Base-by-base conservation (phyloP, 2,329 filamentous ascomycete species). In the Lachnellula hyalina region DNA sequence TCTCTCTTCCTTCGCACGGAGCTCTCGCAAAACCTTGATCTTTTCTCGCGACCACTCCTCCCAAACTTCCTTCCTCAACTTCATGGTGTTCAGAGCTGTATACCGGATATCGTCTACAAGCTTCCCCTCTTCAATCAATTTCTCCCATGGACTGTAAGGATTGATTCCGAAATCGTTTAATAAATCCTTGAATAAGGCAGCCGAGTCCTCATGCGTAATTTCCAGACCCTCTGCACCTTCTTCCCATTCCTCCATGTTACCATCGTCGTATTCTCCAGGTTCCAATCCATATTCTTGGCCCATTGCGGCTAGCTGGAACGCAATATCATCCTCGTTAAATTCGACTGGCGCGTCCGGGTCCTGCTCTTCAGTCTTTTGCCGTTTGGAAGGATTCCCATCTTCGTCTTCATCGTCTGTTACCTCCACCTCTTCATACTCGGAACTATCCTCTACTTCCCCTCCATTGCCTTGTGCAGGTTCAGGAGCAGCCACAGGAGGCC, bases 281-380 rank as follows among this genome's bases (percentile, higher is more conserved):
- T 90, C 89, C 32, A 92, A 77, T 1, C 84, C 89, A 63, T 92
- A 91, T n/a, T 90, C 86, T 62, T 88, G 81, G 52, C 88, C 90
- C 89, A 96, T 96, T 25, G 89, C 86, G 51, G 89, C 89, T 12
- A 99, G 77, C 67, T 99, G 94, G 68, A 86, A 92, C 36, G 90
- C 92, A 64, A 99, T 95, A 67, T 99, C 94, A 51, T 92, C 93
- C 70, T 97, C 94, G 53, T 88, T 89, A 65, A 96, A 96, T 65
- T 96, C 93, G 7, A 94, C 73, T 0, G 81, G 78, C 12, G 73
- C 64, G 8, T 73, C 72, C 9, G 62, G 55, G 14, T 60, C 64
- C 5, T 74, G 71, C 49, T 75, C 73, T 9, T 77, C 74, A 14
- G 73, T 76, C 56, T 72, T 74, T 58, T 76, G 79, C 42, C 77